Evolutionary conservation across 208 protist genomes (phyloP).

Genomic region (Naegleria gruberi): DNA sequence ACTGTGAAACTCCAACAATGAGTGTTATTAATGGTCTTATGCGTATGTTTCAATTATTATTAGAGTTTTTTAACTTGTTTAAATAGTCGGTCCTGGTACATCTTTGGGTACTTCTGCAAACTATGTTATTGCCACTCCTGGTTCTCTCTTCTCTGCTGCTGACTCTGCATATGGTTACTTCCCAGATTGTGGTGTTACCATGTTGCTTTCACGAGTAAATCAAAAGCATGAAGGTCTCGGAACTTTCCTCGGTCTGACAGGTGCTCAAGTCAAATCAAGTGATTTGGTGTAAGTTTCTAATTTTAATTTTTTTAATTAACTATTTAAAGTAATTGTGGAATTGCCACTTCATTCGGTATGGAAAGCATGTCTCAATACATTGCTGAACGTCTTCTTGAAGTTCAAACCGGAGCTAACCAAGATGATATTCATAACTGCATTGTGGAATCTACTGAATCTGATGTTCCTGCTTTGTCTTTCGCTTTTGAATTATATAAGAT

Average conservation of each 20-base stretch:
- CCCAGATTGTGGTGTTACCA: background rate
- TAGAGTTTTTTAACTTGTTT: background rate
- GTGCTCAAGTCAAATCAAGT: background rate
- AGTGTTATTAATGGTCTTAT: background rate
- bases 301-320: background rate
- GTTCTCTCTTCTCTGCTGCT: background rate
- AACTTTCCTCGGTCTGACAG: background rate
- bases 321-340: background rate
- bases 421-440: background rate
- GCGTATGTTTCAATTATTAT: background rate
- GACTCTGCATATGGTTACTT: background rate
- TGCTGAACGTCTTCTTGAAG: background rate
- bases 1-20: background rate
- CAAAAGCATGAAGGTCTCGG: background rate
- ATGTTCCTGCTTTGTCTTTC: background rate
- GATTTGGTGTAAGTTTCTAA: background rate
- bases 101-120: background rate
- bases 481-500: constrained; percentile 6
- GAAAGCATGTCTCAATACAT: background rate
- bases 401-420: background rate
- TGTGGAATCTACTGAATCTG: background rate
- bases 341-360: background rate
- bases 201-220: background rate
- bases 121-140: background rate
- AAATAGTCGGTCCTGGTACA: background rate